phyloP scores from a whole-genome alignment of 1,284 basidiomycete genomes.

The Sporisorium exsertum region DNA sequence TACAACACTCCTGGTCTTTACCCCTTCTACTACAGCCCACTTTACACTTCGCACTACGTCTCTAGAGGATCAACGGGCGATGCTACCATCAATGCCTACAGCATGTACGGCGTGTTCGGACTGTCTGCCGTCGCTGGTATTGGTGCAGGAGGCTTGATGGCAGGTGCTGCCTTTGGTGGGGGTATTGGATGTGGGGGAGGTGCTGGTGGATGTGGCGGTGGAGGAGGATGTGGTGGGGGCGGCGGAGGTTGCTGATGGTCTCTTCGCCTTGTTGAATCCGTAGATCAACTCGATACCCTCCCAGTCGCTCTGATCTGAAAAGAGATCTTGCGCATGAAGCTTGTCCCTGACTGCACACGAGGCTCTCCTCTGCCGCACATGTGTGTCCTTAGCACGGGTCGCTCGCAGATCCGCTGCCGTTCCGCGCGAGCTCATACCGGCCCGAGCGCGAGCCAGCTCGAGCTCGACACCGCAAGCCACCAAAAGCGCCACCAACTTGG shows the following conservation, averaged over 20 bases:
- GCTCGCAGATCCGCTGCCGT: background rate
- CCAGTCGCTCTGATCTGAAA: background rate
- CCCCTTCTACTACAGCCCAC: constrained; percentile 42
- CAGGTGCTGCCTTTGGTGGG: constrained; percentile 6
- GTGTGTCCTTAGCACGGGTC: too few relatives aligned
- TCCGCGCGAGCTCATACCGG: background rate
- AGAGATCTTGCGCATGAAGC: too few relatives aligned
- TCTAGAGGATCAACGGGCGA: constrained; percentile 26
- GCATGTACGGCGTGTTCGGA: constrained; percentile 33
- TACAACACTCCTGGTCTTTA: constrained; percentile 48
- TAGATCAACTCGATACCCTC: background rate
- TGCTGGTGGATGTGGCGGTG: constrained; percentile 15
- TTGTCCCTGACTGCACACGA: background rate
- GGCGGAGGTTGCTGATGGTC: constrained; percentile 10
- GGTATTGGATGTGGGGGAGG: constrained; percentile 17
- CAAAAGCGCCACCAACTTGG: background rate
- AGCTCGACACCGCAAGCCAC: background rate
- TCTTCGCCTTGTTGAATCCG: background rate
- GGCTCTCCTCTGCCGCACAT: too few relatives aligned
- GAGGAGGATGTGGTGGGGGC: constrained; percentile 25
- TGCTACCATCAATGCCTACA: constrained; percentile 33
- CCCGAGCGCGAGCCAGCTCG: background rate
- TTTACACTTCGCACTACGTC: constrained; percentile 28
- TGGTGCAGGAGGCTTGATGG: constrained; percentile 17
- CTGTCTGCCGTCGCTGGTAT: constrained; percentile 26